phyloP scores from a whole-genome alignment of 208 protist species.

The Leishmania braziliensis region DNA sequence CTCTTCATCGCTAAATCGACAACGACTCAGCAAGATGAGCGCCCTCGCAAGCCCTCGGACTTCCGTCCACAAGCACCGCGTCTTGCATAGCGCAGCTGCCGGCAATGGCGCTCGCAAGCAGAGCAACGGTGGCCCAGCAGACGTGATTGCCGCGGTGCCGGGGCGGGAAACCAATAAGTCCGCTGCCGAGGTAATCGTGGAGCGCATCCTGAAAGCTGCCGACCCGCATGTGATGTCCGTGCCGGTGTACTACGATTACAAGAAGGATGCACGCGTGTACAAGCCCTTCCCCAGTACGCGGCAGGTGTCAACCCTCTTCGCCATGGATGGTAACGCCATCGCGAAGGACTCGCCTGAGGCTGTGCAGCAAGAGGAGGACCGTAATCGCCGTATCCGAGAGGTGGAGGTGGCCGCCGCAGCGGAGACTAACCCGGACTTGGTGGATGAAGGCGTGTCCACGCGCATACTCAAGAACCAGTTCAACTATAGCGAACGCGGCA shows the following conservation, averaged over 20 bases:
- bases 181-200: conserved; percentile 69
- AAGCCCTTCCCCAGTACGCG: conserved; percentile 90
- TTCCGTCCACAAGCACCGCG: conserved; percentile 18
- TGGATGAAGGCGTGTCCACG: conserved; percentile 83
- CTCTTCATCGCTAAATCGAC: neutral
- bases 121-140: conserved; percentile 22
- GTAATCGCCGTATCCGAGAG: conserved; percentile 66
- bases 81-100: neutral
- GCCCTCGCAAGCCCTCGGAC: conserved; percentile 9
- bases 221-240: conserved; percentile 92
- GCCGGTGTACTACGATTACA: conserved; percentile 94
- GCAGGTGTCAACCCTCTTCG: conserved; percentile 85
- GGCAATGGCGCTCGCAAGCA: conserved; percentile 26
- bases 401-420: conserved; percentile 73
- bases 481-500: conserved; percentile 97
- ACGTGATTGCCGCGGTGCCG: conserved; percentile 9
- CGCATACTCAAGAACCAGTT: conserved; percentile 97
- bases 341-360: conserved; percentile 86
- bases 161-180: conserved; percentile 32
- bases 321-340: conserved; percentile 83
- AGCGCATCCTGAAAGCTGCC: conserved; percentile 93
- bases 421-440: conserved; percentile 83
- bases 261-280: conserved; percentile 91
- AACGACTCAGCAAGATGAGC: conserved; percentile 12
- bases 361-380: conserved; percentile 89